A percentile compares a stretch with the other conserved stretches of the same genome.
phyloP scores from a whole-genome alignment of 2,329 filamentous ascomycete species.

The Fusarium solani-melongenae region DNA sequence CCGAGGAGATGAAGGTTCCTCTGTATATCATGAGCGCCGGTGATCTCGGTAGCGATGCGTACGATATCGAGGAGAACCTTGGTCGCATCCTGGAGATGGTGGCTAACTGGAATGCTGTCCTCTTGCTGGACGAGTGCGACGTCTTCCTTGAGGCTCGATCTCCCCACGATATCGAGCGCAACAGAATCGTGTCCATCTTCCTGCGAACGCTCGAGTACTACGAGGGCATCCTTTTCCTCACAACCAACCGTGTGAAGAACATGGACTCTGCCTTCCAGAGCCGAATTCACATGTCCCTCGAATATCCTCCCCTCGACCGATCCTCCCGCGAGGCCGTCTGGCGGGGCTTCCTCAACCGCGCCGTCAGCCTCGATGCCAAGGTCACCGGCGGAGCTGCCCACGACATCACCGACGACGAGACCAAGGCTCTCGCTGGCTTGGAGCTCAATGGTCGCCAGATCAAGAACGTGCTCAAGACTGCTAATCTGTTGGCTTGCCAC shows the following conservation, averaged over 20 bases:
- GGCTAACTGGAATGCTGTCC: conserved; percentile 59
- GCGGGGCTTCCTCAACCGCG: conserved; percentile 52
- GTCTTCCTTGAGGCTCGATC: conserved; percentile 56
- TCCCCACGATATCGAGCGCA: conserved; percentile 48
- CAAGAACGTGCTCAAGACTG: conserved; percentile 59
- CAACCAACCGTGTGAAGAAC: conserved; percentile 57
- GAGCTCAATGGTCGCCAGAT: conserved; percentile 63
- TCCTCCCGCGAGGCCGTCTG: conserved; percentile 52
- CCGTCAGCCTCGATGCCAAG: conserved; percentile 34
- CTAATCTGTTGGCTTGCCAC: conserved; percentile 47
- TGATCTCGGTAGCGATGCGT: conserved; percentile 75
- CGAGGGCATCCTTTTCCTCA: conserved; percentile 61
- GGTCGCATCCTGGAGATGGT: conserved; percentile 70
- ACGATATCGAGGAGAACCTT: conserved; percentile 72
- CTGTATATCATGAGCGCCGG: conserved; percentile 69
- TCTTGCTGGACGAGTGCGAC: conserved; percentile 52
- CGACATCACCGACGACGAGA: conserved; percentile 43
- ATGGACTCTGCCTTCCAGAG: conserved; percentile 61
- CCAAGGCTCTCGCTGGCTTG: conserved; percentile 52
- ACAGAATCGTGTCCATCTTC: conserved; percentile 52
- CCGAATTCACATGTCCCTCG: conserved; percentile 60
- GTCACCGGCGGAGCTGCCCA: conserved; percentile 44
- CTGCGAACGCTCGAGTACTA: conserved; percentile 60
- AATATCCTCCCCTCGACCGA: conserved; percentile 56
- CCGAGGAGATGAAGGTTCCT: conserved; percentile 60